Evolutionary conservation across 352 stramenopile genomes (phyloP).

Genomic region (Pythium chondricola): DNA sequence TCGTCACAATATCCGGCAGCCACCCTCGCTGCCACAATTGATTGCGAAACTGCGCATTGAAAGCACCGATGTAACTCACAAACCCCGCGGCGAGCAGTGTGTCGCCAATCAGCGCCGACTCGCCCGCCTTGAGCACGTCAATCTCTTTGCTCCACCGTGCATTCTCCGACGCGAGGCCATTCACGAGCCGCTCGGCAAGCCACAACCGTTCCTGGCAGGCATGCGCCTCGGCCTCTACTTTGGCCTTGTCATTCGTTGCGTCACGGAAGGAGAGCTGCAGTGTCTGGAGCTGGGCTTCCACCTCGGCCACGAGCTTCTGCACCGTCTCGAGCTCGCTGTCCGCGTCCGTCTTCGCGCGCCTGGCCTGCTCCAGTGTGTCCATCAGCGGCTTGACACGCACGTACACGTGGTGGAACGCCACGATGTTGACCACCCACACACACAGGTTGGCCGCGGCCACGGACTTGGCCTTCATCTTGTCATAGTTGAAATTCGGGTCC

Average conservation of each 20-base stretch:
- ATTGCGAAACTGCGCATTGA: constrained; percentile 75
- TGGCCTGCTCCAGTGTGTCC: constrained; percentile 85
- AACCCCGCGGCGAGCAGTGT: constrained; percentile 86
- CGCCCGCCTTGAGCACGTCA: constrained; percentile 64
- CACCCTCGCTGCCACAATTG: constrained; percentile 84
- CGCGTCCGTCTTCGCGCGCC: constrained; percentile 61
- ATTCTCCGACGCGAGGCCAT: constrained; percentile 85
- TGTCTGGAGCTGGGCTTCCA: constrained; percentile 70
- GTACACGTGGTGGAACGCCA: constrained; percentile 90
- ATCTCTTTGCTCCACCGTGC: constrained; percentile 87
- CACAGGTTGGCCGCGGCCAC: constrained; percentile 88
- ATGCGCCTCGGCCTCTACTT: constrained; percentile 83
- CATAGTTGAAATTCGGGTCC: constrained; percentile 90
- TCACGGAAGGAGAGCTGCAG: constrained; percentile 80
- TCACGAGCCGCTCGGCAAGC: constrained; percentile 85
- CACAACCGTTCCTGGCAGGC: constrained; percentile 83
- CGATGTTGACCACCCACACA: constrained; percentile 93
- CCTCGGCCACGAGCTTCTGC: constrained; percentile 74
- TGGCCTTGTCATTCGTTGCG: constrained; percentile 89
- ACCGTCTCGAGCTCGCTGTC: constrained; percentile 79
- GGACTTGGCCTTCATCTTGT: constrained; percentile 93
- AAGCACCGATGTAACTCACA: constrained; percentile 90
- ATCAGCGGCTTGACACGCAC: constrained; percentile 94
- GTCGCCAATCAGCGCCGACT: constrained; percentile 81
- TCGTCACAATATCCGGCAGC: constrained; percentile 79